Base-by-base conservation (phyloP, 768 basidiomycete species). In the Suillus decipiens region DNA sequence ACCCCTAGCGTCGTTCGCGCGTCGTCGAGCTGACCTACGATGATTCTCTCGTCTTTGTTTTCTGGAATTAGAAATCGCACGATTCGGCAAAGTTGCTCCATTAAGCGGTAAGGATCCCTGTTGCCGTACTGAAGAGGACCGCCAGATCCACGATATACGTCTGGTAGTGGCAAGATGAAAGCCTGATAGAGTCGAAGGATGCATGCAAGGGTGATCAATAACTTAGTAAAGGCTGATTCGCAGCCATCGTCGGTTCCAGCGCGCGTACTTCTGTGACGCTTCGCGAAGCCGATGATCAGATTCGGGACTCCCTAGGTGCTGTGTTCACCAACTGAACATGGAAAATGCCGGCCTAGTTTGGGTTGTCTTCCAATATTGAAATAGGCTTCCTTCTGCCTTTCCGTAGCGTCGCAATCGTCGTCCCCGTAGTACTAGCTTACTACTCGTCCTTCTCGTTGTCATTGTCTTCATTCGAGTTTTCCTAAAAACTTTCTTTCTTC, bases 311-410 rank as follows among this genome's bases (percentile, higher is more conserved):
- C 11, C 51, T 53, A 12, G 33, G 19, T 37, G 36, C 28, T 50
- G 24, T 50, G 31, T 51, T 51, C 50, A 33, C 50, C 19, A 33
- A 53, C 36, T 28, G 24, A 28, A 28, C 24, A 57, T 57, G 39
- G 56, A 31, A 57, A 57, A 41, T 41, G 39, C 56, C 17, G 24
- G 14, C 19, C 56, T 54, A 19, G 51, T 48, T 63, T 60, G 28
- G 42, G 66, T 71, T 63, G 17, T 37, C 73, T 74, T 73, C 72
- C 64, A 67, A 71, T 64, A 61, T 61, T 51, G 50, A 60, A 64
- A 57, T 64, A 55, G 22, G 60, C 56, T 62, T 64, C 68, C 64
- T 69, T 71, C 37, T 41, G 0, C 70, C 68, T 75, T 76, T 70
- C 68, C 65, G 36, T 57, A 54, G 36, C 51, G 56, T 63, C 56